Base-by-base conservation (phyloP, 2,329 filamentous ascomycete species). In the Cephalotrichum gorgonifer region DNA sequence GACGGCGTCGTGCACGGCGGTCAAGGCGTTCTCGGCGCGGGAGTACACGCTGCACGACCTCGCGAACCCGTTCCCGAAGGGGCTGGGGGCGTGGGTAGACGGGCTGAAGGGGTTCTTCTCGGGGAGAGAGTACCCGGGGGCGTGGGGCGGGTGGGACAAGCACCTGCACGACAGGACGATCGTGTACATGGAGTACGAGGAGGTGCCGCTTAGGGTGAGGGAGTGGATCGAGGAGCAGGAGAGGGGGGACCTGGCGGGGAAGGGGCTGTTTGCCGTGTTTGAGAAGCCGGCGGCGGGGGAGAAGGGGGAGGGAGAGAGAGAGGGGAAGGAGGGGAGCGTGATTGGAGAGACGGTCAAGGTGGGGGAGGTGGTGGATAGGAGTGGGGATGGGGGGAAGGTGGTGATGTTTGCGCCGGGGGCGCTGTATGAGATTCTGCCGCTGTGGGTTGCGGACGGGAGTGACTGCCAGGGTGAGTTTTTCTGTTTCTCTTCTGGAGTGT, bases 391-490 rank as follows among this genome's bases (percentile, higher is more conserved):
- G 44, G 54, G 63, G 45, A 60, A 58, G 50, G 58, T 72, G 2
- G 69, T 70, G n/a, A 65, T 76, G 27, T 78, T 78, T 57, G 73
- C 74, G 17, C 73, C 74, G 0, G 74, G 73, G 0, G 73, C 73
- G 9, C 54, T 77, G 9, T 76, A 77, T 50, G 64, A 70, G 30
- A 63, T 68, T 11, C 54, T 76, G 43, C 74, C 74, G 30, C 61
- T 77, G 3, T 77, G 71, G 70, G 66, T 72, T 1, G 72, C 72
- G 1, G 66, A 65, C 50, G 55, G 54, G 6, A 70, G 63, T 35
- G 57, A 61, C 26, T 76, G 73, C 55, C 62, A 68, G 51, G 68
- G 70, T 70, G 53, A 56, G 64, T 60, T 39, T 14, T 8, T 38
- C n/a, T 27, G 25, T 41, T 5, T 26, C 6, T 12, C 41, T 9